Percentiles rank a stretch among this genome's conserved stretches.
Conservation (phyloP, 768 basidiomycete genomes). For the Pleurotus djamor region DNA sequence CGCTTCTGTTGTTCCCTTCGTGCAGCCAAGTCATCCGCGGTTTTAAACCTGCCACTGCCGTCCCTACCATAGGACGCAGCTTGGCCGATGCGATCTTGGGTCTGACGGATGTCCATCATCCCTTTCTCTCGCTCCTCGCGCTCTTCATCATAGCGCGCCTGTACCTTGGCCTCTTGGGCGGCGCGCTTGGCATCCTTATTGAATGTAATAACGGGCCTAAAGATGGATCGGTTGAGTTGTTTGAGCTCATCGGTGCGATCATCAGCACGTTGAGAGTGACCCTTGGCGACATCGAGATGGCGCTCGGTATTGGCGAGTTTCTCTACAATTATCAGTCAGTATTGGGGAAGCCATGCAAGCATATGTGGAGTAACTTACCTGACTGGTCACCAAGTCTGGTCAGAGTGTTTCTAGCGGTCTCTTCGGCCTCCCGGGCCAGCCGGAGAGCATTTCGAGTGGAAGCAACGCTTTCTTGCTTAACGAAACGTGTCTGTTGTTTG, state of each 20-base stretch:
- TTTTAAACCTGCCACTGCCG: conserved; percentile 38
- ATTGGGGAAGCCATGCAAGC: neutral
- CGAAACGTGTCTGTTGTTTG: conserved; percentile 83
- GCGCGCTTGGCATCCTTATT: conserved; percentile 92
- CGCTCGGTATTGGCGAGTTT: conserved; percentile 93
- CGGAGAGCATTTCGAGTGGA: conserved; percentile 91
- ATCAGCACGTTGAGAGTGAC: conserved; percentile 82
- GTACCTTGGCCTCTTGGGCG: conserved; percentile 82
- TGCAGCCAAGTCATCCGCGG: conserved; percentile 47
- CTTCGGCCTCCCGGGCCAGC: conserved; percentile 94
- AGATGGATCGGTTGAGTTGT: conserved; percentile 92
- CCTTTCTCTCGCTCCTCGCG: conserved; percentile 80
- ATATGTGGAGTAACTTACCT: conserved; percentile 47
- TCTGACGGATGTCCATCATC: conserved; percentile 83
- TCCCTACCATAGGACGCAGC: conserved; percentile 61
- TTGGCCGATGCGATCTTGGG: conserved; percentile 80
- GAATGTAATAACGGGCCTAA: conserved; percentile 87
- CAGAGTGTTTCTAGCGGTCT: conserved; percentile 87
- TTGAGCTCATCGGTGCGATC: conserved; percentile 94
- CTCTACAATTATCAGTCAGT: conserved; percentile 38
- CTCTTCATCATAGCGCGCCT: conserved; percentile 86
- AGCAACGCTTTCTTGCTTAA: conserved; percentile 91
- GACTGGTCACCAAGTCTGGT: conserved; percentile 88
- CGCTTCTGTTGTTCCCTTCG: conserved; percentile 74
- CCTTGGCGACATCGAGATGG: conserved; percentile 90